Percentiles rank a stretch among this genome's conserved stretches.
Evolutionary conservation across 192 early-diverging fungal species (phyloP).

Genomic region (Gonapodya prolifera): DNA sequence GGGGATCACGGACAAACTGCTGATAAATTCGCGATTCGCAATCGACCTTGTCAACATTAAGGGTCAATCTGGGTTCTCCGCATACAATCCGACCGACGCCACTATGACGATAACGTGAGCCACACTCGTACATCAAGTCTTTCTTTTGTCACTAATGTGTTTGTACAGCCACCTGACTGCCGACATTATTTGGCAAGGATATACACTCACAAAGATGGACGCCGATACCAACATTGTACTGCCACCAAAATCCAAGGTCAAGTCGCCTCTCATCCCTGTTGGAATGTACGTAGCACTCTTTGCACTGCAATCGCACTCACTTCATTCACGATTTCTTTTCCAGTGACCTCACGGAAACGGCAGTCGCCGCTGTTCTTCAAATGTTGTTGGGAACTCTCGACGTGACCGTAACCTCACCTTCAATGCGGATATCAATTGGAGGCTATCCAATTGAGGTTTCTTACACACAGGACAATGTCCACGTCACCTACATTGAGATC

Average conservation of each 20-base stretch:
- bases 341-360: too few species aligned
- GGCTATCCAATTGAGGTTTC: not conserved
- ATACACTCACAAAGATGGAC: not conserved
- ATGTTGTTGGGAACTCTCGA: not conserved
- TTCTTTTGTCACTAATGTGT: too few species aligned
- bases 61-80: not conserved
- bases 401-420: not conserved
- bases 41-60: not conserved
- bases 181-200: not conserved
- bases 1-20: conserved; percentile 26
- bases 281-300: too few species aligned
- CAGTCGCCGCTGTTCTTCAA: too few species aligned
- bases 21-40: conserved; percentile 18
- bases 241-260: not conserved
- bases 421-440: not conserved
- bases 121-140: too few species aligned
- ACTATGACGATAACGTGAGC: not conserved
- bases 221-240: not conserved
- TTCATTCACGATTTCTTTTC: too few species aligned
- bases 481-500: not conserved
- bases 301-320: too few species aligned
- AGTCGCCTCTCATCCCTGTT: not conserved
- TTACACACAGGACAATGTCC: not conserved
- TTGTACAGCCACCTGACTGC: not conserved
- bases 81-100: not conserved